Base-by-base conservation (phyloP, 495 filamentous ascomycete genomes). In the Penicillium macrosclerotiorum region DNA sequence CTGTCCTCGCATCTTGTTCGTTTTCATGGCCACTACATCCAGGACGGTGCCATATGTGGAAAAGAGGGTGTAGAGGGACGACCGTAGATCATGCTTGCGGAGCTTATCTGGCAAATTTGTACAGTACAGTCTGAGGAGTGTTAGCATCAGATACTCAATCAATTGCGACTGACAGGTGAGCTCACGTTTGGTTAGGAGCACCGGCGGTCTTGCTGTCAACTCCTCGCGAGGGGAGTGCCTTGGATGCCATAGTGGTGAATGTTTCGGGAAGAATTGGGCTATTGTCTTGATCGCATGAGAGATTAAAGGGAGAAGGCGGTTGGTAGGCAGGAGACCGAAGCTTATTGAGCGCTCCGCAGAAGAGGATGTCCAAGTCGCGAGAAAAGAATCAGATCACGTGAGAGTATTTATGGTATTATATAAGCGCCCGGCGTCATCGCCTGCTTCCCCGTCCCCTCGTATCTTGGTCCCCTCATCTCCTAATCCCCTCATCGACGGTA, bases 31-130 rank as follows among this genome's bases (percentile, higher is more conserved):
- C 24, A 95, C 86, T n/a, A 99, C 83, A 60, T 97, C 93, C 37
- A 99, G 79, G 11, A 99, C 87, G 7, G 88, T 82, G 16, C 94
- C 94, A 63, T 96, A 92, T 22, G 90, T 95, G 8, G 88, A 85
- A 59, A 97, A 99, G 12, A 97, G 81, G 54, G 86, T 88, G 69
- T 97, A 97, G 6, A 99, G 81, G 9, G 83, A 82, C 7, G 86
- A 83, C 32, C 87, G 80, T 9, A 97, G 73, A 59, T 96, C 89
- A 18, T 77, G 69, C 66, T 97, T 99, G 45, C 80, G 82, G 40
- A 96, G 78, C 69, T 94, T 96, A 45, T 85, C 78, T 1, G 86
- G 81, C 8, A 99, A 78, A 55, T 96, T 96, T 29, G 77, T 84
- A 60, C 90, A 77, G 59, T 96, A 99, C 43, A 98, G 79, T 5